phyloP scores from a whole-genome alignment of 257 asterid genomes.

The Ballota nigra region DNA sequence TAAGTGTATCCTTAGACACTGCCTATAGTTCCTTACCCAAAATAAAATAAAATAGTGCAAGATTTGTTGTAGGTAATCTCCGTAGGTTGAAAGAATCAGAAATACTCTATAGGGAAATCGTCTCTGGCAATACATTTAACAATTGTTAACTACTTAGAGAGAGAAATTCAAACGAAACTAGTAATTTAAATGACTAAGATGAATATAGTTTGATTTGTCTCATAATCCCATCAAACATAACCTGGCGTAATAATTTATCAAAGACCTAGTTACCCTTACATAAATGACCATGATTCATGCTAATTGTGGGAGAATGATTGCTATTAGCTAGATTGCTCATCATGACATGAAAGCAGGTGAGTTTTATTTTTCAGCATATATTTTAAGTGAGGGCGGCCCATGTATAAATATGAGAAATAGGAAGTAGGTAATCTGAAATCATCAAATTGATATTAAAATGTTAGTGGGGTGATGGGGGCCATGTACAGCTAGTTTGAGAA shows the following conservation, averaged over 20 bases:
- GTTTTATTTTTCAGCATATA: background rate
- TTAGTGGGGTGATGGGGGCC: background rate
- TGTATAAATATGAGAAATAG: background rate
- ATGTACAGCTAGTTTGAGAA: background rate
- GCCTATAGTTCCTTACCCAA: too few species aligned
- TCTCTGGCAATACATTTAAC: background rate
- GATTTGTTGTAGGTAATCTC: too few species aligned
- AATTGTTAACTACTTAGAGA: background rate
- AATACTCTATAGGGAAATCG: background rate
- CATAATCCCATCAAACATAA: background rate
- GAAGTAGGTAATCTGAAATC: background rate
- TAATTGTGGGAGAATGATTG: background rate
- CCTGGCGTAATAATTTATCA: background rate
- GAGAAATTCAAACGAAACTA: background rate
- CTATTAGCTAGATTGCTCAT: background rate
- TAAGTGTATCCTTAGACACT: too few species aligned
- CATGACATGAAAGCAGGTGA: background rate
- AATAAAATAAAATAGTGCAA: too few species aligned
- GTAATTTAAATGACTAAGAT: background rate
- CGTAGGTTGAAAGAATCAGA: too few species aligned
- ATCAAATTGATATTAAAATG: background rate
- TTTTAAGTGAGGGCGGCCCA: background rate
- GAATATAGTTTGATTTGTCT: background rate
- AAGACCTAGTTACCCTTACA: background rate
- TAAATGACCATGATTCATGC: background rate